Percentiles rank a stretch among this genome's conserved stretches.
These are phyloP conservation scores for Xylaria hypoxylon DNA, from an alignment of 2,329 filamentous ascomycete species.

Conservation along the genomic window DNA sequence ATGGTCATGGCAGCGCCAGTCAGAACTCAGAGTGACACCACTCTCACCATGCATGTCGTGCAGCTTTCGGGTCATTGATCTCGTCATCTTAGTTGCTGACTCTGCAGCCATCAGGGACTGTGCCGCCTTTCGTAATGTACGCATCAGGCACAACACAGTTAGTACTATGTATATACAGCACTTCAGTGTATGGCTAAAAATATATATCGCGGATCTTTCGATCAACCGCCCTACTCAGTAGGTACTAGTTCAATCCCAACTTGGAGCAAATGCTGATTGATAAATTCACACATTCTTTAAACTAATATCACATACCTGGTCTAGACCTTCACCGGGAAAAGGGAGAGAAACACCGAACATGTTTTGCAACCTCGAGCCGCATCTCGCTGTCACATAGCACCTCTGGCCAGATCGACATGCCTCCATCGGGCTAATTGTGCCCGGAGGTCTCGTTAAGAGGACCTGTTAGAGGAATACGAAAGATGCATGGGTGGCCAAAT, in stretches of 20 bases:
- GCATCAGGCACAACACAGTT: not conserved
- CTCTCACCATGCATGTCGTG: slow-evolving; percentile 29
- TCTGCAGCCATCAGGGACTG: slow-evolving; percentile 22
- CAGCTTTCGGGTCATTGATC: slow-evolving; percentile 34
- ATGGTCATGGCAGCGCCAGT: not conserved
- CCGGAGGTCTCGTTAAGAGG: slow-evolving; percentile 59
- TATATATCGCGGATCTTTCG: not conserved
- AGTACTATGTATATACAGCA: not conserved
- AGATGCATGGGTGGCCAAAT: not conserved
- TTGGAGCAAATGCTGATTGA: not conserved
- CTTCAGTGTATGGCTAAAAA: slow-evolving; percentile 5
- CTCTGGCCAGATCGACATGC: slow-evolving; percentile 38
- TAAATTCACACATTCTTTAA: no score
- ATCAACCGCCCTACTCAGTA: no score
- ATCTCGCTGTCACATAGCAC: slow-evolving; percentile 15
- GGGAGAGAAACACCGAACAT: not conserved
- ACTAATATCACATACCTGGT: not conserved
- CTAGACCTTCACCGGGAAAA: not conserved
- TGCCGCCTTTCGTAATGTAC: slow-evolving; percentile 7
- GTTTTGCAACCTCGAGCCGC: not conserved
- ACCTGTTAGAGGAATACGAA: slow-evolving; percentile 64
- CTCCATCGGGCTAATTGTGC: slow-evolving; percentile 65
- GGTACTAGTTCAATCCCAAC: not conserved
- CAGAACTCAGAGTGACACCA: slow-evolving; percentile 18
- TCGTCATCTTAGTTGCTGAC: slow-evolving; percentile 31